phyloP scores from a whole-genome alignment of 2,329 filamentous ascomycete species.

The Botrytis fragariae region DNA sequence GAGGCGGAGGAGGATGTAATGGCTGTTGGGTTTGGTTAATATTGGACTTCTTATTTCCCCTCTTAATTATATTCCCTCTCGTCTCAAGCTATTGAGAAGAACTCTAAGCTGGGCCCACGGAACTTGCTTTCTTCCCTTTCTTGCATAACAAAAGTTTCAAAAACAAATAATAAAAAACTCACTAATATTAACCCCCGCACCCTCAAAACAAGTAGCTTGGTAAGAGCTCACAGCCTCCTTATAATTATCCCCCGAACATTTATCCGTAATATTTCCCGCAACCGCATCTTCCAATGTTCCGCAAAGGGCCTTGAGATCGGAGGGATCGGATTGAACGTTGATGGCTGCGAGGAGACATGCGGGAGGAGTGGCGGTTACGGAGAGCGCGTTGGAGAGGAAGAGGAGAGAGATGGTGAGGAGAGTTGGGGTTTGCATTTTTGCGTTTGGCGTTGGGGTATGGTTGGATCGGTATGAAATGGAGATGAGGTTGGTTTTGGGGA shows the following conservation, averaged over 20 bases:
- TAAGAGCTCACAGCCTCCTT: conserved; percentile 19
- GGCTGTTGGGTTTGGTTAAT: neutral
- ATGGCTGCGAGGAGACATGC: conserved; percentile 34
- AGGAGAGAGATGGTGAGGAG: conserved; percentile 29
- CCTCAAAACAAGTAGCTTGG: conserved; percentile 20
- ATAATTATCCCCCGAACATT: neutral
- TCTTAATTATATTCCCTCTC: neutral
- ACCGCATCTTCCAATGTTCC: conserved; percentile 18
- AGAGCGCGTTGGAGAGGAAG: conserved; percentile 25
- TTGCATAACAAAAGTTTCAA: neutral
- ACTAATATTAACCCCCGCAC: conserved; percentile 13
- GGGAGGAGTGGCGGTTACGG: conserved; percentile 28
- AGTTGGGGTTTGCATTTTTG: conserved; percentile 30
- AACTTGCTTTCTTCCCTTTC: no score
- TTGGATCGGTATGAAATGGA: neutral
- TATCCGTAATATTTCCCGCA: conserved; percentile 23
- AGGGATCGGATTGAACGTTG: conserved; percentile 19
- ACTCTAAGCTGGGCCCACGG: no score
- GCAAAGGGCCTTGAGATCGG: conserved; percentile 22
- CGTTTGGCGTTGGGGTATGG: neutral
- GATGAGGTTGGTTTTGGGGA: neutral
- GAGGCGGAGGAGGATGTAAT: conserved; percentile 3
- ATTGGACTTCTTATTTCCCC: neutral
- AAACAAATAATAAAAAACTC: neutral
- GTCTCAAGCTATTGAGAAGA: no score